phyloP scores from a whole-genome alignment of 2,329 filamentous ascomycete species.

The Penicillium capsulatum region DNA sequence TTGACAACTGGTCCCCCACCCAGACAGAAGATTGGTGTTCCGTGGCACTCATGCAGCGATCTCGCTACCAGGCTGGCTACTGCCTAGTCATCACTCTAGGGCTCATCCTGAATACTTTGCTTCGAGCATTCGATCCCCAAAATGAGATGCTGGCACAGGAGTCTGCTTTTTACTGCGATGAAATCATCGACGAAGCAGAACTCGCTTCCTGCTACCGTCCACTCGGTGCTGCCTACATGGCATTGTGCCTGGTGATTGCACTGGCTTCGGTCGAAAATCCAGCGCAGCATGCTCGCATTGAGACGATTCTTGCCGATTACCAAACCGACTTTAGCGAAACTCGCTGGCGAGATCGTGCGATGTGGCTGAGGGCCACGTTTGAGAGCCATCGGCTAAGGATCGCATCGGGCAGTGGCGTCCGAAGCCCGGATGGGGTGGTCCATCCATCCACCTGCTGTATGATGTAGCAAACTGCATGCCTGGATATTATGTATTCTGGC shows the following conservation, averaged over 20 bases:
- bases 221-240: slow-evolving; percentile 20
- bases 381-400: slow-evolving; percentile 10
- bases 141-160: slow-evolving; percentile 12
- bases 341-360: slow-evolving; percentile 12
- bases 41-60: slow-evolving; percentile 5
- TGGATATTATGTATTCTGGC: too few species aligned
- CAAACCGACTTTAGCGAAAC: slow-evolving; percentile 20
- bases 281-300: slow-evolving; percentile 9
- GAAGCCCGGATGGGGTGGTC: background rate
- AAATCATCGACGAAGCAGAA: slow-evolving; percentile 12
- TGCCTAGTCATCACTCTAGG: slow-evolving; percentile 16
- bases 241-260: slow-evolving; percentile 17
- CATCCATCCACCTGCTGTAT: background rate
- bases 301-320: slow-evolving; percentile 17
- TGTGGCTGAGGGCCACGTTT: slow-evolving; percentile 11
- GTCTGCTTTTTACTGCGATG: slow-evolving; percentile 9
- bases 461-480: background rate
- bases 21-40: background rate
- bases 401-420: background rate
- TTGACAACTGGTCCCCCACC: slow-evolving; percentile 1
- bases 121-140: slow-evolving; percentile 15
- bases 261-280: slow-evolving; percentile 16
- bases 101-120: slow-evolving; percentile 18
- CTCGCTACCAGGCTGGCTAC: slow-evolving; percentile 19
- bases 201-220: slow-evolving; percentile 18